phyloP scores from a whole-genome alignment of 352 stramenopile genomes.

The Pythium angustatum region DNA sequence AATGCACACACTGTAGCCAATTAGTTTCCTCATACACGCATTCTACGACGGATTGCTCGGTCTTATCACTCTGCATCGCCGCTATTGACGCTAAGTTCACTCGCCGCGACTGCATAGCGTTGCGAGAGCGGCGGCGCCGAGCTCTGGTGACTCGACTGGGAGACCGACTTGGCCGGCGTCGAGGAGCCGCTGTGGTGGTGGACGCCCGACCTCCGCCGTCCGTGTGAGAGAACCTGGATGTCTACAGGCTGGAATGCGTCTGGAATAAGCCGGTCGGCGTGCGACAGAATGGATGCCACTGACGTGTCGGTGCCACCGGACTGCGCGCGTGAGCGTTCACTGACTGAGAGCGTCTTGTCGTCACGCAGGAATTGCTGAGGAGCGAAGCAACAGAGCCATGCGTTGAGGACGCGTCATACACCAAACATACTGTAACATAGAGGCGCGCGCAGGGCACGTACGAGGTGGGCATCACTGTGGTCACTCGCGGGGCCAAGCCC shows the following conservation, averaged over 20 bases:
- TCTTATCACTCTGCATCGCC: conserved; percentile 8
- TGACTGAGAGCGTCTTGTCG: conserved; percentile 23
- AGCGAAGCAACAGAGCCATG: conserved; percentile 23
- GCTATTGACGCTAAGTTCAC: conserved; percentile 13
- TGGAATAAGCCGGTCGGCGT: conserved; percentile 31
- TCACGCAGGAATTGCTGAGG: conserved; percentile 28
- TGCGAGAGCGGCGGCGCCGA: conserved; percentile 11
- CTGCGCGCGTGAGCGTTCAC: conserved; percentile 30
- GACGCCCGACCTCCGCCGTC: conserved; percentile 24
- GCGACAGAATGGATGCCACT: conserved; percentile 34
- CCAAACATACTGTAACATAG: too few species aligned
- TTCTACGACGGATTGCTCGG: background rate
- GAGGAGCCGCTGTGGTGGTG: conserved; percentile 23
- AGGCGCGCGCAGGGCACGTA: conserved; percentile 22
- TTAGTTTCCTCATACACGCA: background rate
- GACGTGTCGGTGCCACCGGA: conserved; percentile 32
- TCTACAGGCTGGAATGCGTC: conserved; percentile 38
- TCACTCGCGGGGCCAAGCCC: conserved; percentile 31
- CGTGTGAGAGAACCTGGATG: conserved; percentile 36
- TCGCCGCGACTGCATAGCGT: background rate
- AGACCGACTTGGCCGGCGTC: conserved; percentile 24
- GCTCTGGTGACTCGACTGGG: conserved; percentile 2
- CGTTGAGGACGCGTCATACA: too few species aligned
- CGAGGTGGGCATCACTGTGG: conserved; percentile 25
- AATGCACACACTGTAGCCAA: too few species aligned